Conservation (phyloP, 768 basidiomycete genomes). For the Tephrocybe sp. region DNA sequence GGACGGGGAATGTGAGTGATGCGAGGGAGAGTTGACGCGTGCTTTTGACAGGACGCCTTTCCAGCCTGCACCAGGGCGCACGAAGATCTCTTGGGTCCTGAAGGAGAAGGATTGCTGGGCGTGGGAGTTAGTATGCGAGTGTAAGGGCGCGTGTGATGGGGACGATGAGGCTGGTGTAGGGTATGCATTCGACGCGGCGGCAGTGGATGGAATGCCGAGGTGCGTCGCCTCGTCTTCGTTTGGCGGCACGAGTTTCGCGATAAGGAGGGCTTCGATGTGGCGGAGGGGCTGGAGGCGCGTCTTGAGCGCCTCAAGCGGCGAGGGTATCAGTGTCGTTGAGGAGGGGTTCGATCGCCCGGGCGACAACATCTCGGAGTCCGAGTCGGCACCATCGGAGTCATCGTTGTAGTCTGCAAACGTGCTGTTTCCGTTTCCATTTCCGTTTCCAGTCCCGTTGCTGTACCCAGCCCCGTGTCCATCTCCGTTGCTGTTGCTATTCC, state of each 20-base stretch:
- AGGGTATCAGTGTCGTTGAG: conserved; percentile 23
- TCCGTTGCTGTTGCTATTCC: neutral
- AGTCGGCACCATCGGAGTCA: conserved; percentile 22
- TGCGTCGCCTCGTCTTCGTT: conserved; percentile 61
- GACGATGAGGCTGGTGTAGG: conserved; percentile 18
- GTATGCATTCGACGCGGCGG: conserved; percentile 13
- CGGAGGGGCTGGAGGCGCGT: conserved; percentile 64
- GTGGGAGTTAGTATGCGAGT: no score
- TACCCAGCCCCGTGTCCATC: conserved; percentile 10
- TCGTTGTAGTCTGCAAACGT: conserved; percentile 10
- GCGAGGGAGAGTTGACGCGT: conserved; percentile 32
- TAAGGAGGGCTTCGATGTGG: conserved; percentile 68
- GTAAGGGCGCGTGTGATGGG: no score
- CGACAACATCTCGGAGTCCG: conserved; percentile 25
- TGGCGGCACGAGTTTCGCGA: conserved; percentile 67
- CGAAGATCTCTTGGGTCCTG: conserved; percentile 53
- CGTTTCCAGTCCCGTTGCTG: conserved; percentile 4
- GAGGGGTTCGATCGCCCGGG: conserved; percentile 22
- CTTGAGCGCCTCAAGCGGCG: conserved; percentile 55
- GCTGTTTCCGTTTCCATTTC: conserved; percentile 11
- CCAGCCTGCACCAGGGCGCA: conserved; percentile 68
- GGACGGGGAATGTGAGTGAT: conserved; percentile 6
- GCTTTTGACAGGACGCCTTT: conserved; percentile 55
- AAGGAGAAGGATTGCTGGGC: neutral
- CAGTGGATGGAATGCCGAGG: conserved; percentile 26